These are phyloP conservation scores for Favolaschia claudopus DNA, from an alignment of 768 basidiomycete genomes.

Conservation along the genomic window DNA sequence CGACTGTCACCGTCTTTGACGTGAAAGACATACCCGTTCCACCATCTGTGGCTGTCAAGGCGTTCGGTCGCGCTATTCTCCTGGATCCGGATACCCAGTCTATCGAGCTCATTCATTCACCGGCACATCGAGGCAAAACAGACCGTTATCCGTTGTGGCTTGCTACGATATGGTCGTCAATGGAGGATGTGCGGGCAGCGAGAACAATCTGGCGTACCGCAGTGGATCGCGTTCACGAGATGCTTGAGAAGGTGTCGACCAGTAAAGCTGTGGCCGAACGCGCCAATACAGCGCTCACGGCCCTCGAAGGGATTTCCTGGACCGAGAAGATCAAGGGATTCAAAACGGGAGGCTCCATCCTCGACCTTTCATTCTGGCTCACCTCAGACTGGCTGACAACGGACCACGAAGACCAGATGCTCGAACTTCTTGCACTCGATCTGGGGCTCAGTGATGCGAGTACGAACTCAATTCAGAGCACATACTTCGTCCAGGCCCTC, in stretches of 20 bases:
- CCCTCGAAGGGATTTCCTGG: neutral
- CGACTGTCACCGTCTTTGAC: neutral
- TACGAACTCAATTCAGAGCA: neutral
- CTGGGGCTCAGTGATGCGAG: neutral
- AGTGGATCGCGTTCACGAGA: neutral
- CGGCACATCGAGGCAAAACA: neutral
- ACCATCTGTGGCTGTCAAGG: neutral
- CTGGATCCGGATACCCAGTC: neutral
- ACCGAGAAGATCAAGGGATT: neutral
- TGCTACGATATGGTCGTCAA: neutral
- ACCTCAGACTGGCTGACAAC: neutral
- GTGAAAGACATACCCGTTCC: neutral
- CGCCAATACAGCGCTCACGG: neutral
- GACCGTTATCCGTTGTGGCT: neutral
- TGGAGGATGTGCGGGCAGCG: neutral
- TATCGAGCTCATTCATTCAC: neutral
- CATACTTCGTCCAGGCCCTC: neutral
- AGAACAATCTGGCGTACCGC: neutral
- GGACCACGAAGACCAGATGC: neutral
- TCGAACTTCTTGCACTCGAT: neutral
- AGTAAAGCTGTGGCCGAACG: neutral
- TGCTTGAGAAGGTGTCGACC: neutral
- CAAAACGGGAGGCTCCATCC: neutral
- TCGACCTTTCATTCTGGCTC: neutral
- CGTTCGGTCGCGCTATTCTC: neutral